phyloP scores from a whole-genome alignment of 2,329 filamentous ascomycete species.

The Aplosporella prunicola region DNA sequence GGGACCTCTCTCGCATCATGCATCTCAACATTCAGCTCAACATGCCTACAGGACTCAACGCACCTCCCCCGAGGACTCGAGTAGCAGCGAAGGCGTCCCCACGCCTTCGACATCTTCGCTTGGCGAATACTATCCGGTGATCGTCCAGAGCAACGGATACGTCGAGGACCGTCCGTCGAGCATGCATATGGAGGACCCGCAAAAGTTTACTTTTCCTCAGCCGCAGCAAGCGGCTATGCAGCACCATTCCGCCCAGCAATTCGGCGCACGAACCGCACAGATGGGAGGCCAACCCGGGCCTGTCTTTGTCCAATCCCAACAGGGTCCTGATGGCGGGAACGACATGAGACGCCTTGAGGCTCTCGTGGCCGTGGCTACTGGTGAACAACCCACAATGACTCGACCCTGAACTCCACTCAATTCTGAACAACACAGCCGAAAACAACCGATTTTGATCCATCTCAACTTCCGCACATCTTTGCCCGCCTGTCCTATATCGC shows the following conservation, averaged over 20 bases:
- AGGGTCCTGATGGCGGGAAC: conserved; percentile 21
- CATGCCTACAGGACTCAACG: conserved; percentile 29
- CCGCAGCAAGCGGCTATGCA: conserved; percentile 27
- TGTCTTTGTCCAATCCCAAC: conserved; percentile 1
- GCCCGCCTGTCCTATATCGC: too few relatives aligned
- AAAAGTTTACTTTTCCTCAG: conserved; percentile 24
- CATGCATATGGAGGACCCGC: conserved; percentile 30
- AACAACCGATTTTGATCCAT: too few relatives aligned
- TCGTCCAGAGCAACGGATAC: conserved; percentile 41
- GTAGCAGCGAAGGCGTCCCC: conserved; percentile 46
- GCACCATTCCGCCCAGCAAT: conserved; percentile 18
- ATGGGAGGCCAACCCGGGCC: conserved; percentile 23
- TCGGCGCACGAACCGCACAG: conserved; percentile 17
- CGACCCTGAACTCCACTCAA: too few relatives aligned
- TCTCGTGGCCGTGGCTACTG: conserved; percentile 56
- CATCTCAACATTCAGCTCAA: conserved; percentile 14
- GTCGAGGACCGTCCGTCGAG: conserved; percentile 35
- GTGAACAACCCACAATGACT: too few relatives aligned
- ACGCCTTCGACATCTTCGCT: conserved; percentile 42
- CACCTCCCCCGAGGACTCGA: conserved; percentile 47
- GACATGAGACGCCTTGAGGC: conserved; percentile 52
- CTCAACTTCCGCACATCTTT: too few relatives aligned
- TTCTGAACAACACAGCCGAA: too few relatives aligned
- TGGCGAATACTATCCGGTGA: conserved; percentile 43
- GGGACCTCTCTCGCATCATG: conserved; percentile 33